These are phyloP conservation scores for Salix viminalis DNA, from an alignment of 345 rosid genomes.

Conservation along the genomic window DNA sequence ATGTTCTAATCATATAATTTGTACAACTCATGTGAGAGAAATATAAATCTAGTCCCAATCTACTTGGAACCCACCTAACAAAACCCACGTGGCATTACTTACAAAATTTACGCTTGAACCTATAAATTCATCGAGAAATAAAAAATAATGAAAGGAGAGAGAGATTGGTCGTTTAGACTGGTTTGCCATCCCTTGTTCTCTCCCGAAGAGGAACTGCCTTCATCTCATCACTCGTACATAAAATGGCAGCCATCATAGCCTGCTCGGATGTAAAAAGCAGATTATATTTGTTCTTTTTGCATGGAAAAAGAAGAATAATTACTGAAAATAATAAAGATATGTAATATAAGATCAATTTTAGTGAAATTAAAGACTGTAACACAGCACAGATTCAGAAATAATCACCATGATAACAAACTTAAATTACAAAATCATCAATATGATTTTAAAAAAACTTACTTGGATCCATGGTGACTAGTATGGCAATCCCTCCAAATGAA, in stretches of 20 bases:
- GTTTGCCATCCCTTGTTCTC: neutral
- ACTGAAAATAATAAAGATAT: neutral
- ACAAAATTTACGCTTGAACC: conserved; percentile 6
- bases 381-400: too few relatives aligned
- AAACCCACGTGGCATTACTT: neutral
- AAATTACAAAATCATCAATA: neutral
- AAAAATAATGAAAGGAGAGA: neutral
- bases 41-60: neutral
- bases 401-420: neutral
- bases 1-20: neutral
- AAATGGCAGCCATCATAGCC: conserved; percentile 27
- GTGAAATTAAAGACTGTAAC: too few relatives aligned
- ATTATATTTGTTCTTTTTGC: too few relatives aligned
- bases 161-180: neutral
- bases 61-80: neutral
- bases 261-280: neutral
- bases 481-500: conserved; percentile 90
- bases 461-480: conserved; percentile 84
- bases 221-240: conserved; percentile 8
- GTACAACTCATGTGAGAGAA: neutral
- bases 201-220: neutral
- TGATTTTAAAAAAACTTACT: conserved; percentile 38
- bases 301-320: neutral
- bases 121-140: neutral
- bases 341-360: neutral